Evolutionary conservation across 2,329 filamentous ascomycete genomes (phyloP).

Genomic region (Calonectria pteridis): DNA sequence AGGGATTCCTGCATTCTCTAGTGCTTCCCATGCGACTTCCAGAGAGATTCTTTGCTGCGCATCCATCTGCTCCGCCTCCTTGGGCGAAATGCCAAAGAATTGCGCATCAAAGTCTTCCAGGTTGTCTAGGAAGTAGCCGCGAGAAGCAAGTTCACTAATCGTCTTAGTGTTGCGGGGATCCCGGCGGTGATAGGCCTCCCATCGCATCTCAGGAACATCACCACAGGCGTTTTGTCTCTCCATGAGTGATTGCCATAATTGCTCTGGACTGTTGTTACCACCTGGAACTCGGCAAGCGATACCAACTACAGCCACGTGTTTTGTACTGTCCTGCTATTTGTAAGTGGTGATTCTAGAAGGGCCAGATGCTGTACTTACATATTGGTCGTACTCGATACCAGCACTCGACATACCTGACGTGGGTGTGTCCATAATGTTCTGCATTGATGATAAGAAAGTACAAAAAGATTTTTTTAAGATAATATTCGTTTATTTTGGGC

Average conservation of each 20-base stretch:
- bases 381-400: neutral
- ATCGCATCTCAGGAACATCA: neutral
- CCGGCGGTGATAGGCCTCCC: neutral
- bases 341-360: neutral
- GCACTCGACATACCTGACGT: neutral
- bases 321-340: neutral
- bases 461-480: neutral
- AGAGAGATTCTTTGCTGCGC: conserved; percentile 1
- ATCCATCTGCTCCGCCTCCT: conserved; percentile 9
- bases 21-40: neutral
- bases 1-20: neutral
- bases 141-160: neutral
- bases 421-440: neutral
- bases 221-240: neutral
- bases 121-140: conserved; percentile 1
- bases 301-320: neutral
- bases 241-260: neutral
- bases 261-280: neutral
- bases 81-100: neutral
- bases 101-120: neutral
- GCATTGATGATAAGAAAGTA: neutral
- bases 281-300: conserved; percentile 3
- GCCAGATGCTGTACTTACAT: neutral
- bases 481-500: neutral
- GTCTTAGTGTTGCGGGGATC: neutral